Evolutionary conservation across 2,329 filamentous ascomycete species (phyloP).

Genomic region (Penicillium sp.): DNA sequence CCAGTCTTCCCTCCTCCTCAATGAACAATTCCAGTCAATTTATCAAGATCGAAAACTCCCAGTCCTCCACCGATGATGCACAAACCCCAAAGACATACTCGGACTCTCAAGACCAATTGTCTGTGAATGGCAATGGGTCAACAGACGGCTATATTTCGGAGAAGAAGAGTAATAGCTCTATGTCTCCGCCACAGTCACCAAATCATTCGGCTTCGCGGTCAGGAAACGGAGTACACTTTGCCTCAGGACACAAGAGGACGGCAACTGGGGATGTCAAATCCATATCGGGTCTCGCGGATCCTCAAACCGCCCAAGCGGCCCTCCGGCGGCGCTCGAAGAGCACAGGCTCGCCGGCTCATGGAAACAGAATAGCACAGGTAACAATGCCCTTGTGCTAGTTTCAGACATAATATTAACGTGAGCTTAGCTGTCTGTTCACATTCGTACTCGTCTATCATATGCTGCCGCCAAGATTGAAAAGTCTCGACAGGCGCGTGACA

Average conservation of each 20-base stretch:
- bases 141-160: constrained; percentile 8
- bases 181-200: constrained; percentile 12
- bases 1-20: constrained; percentile 16
- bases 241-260: constrained; percentile 66
- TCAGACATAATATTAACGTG: constrained; percentile 19
- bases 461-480: constrained; percentile 92
- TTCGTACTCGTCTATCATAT: constrained; percentile 83
- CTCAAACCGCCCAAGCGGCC: constrained; percentile 23
- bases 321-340: constrained; percentile 64
- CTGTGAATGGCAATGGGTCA: constrained; percentile 8
- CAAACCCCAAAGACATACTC: constrained; percentile 7
- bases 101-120: constrained; percentile 6
- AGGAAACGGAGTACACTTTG: constrained; percentile 9
- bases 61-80: constrained; percentile 8
- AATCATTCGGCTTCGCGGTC: constrained; percentile 2
- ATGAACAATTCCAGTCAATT: constrained; percentile 10
- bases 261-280: constrained; percentile 72
- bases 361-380: constrained; percentile 77
- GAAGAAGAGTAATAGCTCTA: constrained; percentile 16
- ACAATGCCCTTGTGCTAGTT: constrained; percentile 17
- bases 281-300: constrained; percentile 16
- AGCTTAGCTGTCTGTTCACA: constrained; percentile 68
- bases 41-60: constrained; percentile 10
- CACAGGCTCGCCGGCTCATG: constrained; percentile 66
- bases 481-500: constrained; percentile 73